phyloP scores from a whole-genome alignment of 1,139 yeast genomes.

The Pichiaceae sp. region DNA sequence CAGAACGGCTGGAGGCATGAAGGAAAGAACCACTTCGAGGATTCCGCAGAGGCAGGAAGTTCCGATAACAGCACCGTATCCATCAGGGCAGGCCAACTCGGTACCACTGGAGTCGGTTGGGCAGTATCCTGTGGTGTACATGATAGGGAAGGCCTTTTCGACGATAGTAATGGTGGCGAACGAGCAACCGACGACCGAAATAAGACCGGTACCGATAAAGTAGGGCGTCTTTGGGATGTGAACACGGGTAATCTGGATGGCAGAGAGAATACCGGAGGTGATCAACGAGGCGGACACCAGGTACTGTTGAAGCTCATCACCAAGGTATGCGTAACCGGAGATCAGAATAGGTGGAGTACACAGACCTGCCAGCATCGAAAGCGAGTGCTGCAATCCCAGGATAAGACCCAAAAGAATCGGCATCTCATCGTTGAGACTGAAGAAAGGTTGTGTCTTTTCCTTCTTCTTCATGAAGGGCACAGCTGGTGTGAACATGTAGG shows the following conservation, averaged over 20 bases:
- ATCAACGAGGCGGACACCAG: conserved; percentile 73
- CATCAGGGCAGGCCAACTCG: conserved; percentile 75
- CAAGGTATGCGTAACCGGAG: conserved; percentile 51
- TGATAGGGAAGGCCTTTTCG: conserved; percentile 63
- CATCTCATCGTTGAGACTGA: conserved; percentile 69
- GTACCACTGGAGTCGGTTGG: conserved; percentile 53
- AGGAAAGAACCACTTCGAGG: conserved; percentile 62
- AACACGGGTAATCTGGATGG: conserved; percentile 74
- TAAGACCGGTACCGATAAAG: conserved; percentile 76
- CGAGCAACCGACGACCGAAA: conserved; percentile 84
- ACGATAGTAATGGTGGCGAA: conserved; percentile 84
- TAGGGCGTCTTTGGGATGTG: conserved; percentile 65
- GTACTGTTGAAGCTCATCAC: conserved; percentile 45
- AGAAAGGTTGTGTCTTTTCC: conserved; percentile 60
- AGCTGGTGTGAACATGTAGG: conserved; percentile 65
- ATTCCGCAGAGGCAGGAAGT: conserved; percentile 73
- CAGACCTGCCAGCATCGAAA: conserved; percentile 88
- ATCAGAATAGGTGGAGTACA: conserved; percentile 80
- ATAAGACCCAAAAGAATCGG: conserved; percentile 68
- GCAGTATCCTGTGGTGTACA: conserved; percentile 71
- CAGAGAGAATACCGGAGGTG: conserved; percentile 64
- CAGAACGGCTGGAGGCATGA: conserved; percentile 62
- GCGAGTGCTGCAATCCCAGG: conserved; percentile 78
- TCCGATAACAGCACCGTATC: conserved; percentile 79
- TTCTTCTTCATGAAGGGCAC: conserved; percentile 54